Percentiles rank a stretch among this genome's conserved stretches.
Conservation (phyloP, 225 moss, liverwort and hornwort species). For the Climacium dendroides region DNA sequence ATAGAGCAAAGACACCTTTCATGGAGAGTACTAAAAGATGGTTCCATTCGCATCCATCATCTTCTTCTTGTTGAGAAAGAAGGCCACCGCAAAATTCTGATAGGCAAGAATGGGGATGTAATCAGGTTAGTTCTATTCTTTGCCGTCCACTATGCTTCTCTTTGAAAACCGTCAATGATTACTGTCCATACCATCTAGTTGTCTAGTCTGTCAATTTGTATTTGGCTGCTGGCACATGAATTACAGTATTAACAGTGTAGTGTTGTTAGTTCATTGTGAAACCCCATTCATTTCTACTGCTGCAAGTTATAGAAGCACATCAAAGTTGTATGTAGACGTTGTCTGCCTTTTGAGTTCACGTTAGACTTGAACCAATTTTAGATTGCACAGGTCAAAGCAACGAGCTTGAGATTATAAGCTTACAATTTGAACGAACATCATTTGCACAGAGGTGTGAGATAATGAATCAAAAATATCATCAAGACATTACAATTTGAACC, state of each 20-base stretch:
- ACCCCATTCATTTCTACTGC: neutral
- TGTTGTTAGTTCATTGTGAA: neutral
- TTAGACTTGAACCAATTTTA: neutral
- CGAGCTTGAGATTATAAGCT: neutral
- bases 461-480: too few species aligned
- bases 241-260: too few species aligned
- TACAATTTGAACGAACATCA: neutral
- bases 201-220: neutral
- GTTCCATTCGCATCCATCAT: constrained; percentile 88
- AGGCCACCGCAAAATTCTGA: constrained; percentile 83
- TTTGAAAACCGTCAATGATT: neutral
- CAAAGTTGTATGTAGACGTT: neutral
- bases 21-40: constrained; percentile 89
- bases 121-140: constrained; percentile 49
- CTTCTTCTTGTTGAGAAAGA: constrained; percentile 77
- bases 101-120: constrained; percentile 86
- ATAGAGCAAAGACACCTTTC: constrained; percentile 88
- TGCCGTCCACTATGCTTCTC: neutral
- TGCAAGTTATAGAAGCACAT: neutral
- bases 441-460: neutral
- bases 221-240: neutral
- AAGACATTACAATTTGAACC: neutral
- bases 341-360: neutral
- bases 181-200: neutral
- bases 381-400: too few species aligned